These are phyloP conservation scores for Jackrogersella minutella DNA, from an alignment of 495 filamentous ascomycete species.

Conservation along the genomic window DNA sequence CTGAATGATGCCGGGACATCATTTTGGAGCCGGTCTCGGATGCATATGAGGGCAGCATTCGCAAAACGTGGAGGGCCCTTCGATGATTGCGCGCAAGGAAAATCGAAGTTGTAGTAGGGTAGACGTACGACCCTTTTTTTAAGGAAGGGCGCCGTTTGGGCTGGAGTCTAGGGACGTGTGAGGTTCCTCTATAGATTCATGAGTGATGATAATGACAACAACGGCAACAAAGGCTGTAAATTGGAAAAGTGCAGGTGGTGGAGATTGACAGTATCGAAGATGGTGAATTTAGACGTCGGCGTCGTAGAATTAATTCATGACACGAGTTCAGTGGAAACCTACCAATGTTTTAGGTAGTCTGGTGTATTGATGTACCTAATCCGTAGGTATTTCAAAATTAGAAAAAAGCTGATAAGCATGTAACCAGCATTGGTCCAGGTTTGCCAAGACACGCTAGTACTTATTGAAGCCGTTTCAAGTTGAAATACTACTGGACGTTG, in stretches of 20 bases:
- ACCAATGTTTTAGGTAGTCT: too few species aligned
- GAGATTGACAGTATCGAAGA: conserved; percentile 7
- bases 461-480: conserved; percentile 27
- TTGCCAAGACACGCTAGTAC: conserved; percentile 29
- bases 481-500: neutral
- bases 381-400: too few species aligned
- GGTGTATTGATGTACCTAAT: conserved; percentile 29
- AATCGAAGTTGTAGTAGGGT: conserved; percentile 7
- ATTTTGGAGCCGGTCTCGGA: conserved; percentile 58
- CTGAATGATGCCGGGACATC: conserved; percentile 64
- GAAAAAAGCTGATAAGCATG: conserved; percentile 35
- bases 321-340: conserved; percentile 31
- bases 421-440: conserved; percentile 11
- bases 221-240: neutral
- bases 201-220: conserved; percentile 8
- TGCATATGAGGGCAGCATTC: conserved; percentile 56
- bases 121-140: conserved; percentile 30
- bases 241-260: neutral
- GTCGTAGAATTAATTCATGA: too few species aligned
- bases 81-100: conserved; percentile 9
- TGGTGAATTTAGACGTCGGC: conserved; percentile 17
- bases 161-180: conserved; percentile 19
- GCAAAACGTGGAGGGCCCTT: conserved; percentile 6
- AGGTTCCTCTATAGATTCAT: conserved; percentile 30
- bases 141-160: conserved; percentile 32